These are phyloP conservation scores for Cucurbita ficifolia DNA, from an alignment of 306 rosid species.

Conservation along the genomic window DNA sequence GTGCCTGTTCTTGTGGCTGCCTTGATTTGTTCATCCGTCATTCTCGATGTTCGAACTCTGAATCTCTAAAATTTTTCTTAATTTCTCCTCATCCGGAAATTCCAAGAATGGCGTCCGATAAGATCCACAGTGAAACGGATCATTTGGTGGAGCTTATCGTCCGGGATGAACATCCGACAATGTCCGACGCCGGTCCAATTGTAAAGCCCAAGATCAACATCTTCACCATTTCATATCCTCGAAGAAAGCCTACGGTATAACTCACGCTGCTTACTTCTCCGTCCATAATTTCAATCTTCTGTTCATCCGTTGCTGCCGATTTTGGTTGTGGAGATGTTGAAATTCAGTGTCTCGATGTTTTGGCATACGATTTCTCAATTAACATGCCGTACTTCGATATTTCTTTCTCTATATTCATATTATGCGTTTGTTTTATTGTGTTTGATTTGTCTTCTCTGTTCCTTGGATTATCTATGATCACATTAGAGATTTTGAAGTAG, in stretches of 20 bases:
- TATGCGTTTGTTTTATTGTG: not conserved
- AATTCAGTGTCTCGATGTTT: not conserved
- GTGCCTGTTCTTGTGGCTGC: not conserved
- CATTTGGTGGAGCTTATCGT: conserved; percentile 43
- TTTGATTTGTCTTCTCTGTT: not conserved
- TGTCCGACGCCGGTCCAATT: conserved; percentile 9
- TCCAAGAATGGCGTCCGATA: conserved; percentile 24
- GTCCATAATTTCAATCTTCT: not conserved
- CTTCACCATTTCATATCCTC: conserved; percentile 57
- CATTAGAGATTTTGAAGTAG: not conserved
- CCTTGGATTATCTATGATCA: not conserved
- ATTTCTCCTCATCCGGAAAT: not conserved
- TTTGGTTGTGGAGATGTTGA: not conserved
- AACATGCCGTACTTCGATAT: not conserved
- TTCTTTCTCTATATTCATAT: not conserved
- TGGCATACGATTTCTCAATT: not conserved
- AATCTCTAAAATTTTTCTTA: not conserved
- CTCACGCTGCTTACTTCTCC: not conserved
- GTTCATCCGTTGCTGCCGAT: not conserved
- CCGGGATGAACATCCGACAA: conserved; percentile 7
- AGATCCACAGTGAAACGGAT: conserved; percentile 17
- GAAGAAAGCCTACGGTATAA: conserved; percentile 37
- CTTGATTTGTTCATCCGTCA: not conserved
- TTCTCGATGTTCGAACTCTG: not conserved
- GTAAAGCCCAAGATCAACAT: conserved; percentile 71